Evolutionary conservation across 2,329 filamentous ascomycete species (phyloP).

Genomic region (Ascochyta viciae-villosae): DNA sequence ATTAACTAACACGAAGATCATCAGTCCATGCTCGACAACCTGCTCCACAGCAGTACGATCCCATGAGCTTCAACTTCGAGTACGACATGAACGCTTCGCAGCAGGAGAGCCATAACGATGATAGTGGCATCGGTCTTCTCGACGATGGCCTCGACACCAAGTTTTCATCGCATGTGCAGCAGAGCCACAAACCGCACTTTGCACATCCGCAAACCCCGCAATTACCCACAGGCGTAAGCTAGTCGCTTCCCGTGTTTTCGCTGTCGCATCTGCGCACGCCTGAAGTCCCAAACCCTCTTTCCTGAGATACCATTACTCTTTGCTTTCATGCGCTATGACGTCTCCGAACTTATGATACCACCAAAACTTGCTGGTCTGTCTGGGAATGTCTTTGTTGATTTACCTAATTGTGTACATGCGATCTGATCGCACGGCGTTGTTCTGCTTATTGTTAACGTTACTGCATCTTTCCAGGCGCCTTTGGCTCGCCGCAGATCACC

Average conservation of each 20-base stretch:
- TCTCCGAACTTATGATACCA: slow-evolving; percentile 43
- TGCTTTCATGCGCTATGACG: slow-evolving; percentile 32
- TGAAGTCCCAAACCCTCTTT: slow-evolving; percentile 1
- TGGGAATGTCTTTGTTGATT: slow-evolving; percentile 33
- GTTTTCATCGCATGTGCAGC: slow-evolving; percentile 35
- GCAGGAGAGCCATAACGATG: slow-evolving; percentile 43
- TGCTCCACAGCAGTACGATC: slow-evolving; percentile 42
- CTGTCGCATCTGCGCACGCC: not conserved
- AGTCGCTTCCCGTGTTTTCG: slow-evolving; percentile 1
- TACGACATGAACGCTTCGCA: slow-evolving; percentile 42
- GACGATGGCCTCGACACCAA: slow-evolving; percentile 47
- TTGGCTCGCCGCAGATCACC: slow-evolving; percentile 5
- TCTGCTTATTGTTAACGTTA: not conserved
- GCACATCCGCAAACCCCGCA: slow-evolving; percentile 31
- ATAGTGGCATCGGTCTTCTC: slow-evolving; percentile 45
- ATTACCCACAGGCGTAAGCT: slow-evolving; percentile 28
- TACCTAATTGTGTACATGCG: slow-evolving; percentile 37
- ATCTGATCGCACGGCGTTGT: slow-evolving; percentile 8
- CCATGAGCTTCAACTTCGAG: slow-evolving; percentile 44
- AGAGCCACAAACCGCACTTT: slow-evolving; percentile 31
- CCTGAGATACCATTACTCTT: slow-evolving; percentile 13
- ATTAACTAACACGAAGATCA: slow-evolving; percentile 46
- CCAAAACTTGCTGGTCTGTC: slow-evolving; percentile 34
- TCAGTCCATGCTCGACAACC: slow-evolving; percentile 44
- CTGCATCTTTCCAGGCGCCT: slow-evolving; percentile 13